These are phyloP conservation scores for Nitzschia putrida DNA, from an alignment of 108 stramenopile genomes.

Conservation along the genomic window DNA sequence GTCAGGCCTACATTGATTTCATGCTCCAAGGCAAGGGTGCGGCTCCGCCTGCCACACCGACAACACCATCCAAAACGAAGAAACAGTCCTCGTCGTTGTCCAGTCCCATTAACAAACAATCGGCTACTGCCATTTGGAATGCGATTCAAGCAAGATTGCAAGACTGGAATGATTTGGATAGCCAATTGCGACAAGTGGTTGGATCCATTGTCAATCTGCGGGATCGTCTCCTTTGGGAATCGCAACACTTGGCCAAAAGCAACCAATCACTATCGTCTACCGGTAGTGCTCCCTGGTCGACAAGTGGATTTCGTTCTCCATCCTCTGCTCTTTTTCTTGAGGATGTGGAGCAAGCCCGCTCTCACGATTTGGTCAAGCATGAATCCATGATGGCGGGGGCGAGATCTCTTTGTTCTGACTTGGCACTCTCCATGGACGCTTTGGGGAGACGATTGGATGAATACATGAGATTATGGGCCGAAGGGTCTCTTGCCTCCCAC, in stretches of 20 bases:
- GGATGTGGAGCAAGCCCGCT: conserved; percentile 59
- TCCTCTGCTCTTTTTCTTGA: conserved; percentile 11
- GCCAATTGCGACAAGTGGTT: conserved; percentile 53
- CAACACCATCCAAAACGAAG: background rate
- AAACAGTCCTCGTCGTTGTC: background rate
- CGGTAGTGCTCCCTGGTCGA: background rate
- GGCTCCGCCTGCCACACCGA: conserved; percentile 1
- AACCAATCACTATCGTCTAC: too few species aligned
- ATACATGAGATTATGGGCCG: conserved; percentile 42
- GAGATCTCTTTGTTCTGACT: conserved; percentile 45
- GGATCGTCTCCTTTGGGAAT: conserved; percentile 52
- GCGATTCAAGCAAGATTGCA: conserved; percentile 59
- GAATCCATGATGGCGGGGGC: conserved; percentile 70
- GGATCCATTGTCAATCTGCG: conserved; percentile 66
- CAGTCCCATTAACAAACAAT: background rate
- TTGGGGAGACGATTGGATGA: conserved; percentile 71
- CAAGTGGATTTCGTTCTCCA: background rate
- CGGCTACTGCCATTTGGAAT: conserved; percentile 29
- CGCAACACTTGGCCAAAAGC: conserved; percentile 9
- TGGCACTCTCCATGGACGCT: conserved; percentile 66
- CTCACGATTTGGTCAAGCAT: conserved; percentile 70
- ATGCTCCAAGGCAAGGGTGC: conserved; percentile 23
- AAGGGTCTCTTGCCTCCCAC: conserved; percentile 16
- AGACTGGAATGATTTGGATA: conserved; percentile 64
- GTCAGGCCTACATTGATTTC: conserved; percentile 21